Percentiles rank a stretch among this genome's conserved stretches.
These are phyloP conservation scores for Funneliformis mosseae DNA, from an alignment of 192 early-diverging fungal species.

Conservation along the genomic window DNA sequence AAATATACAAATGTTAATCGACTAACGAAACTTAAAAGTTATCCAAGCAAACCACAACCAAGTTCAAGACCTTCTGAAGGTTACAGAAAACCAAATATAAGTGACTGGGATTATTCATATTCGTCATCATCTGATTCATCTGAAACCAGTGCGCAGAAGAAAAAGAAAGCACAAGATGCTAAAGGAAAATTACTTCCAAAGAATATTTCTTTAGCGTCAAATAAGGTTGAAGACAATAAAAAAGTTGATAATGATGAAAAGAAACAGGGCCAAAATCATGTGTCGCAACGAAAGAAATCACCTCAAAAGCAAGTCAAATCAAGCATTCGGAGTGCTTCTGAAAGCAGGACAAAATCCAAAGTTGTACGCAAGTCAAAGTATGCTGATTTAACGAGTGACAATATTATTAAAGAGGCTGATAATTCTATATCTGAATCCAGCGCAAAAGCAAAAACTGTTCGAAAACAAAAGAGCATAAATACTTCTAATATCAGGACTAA, in stretches of 20 bases:
- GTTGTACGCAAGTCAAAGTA: neutral
- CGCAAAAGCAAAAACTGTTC: neutral
- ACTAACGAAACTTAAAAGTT: neutral
- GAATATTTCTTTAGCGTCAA: neutral
- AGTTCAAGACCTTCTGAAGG: neutral
- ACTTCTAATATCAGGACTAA: neutral
- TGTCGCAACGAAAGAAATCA: neutral
- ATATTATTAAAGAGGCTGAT: neutral
- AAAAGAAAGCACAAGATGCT: neutral
- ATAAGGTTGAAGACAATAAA: neutral
- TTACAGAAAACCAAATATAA: conserved; percentile 8
- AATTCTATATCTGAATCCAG: conserved; percentile 1
- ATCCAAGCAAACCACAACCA: neutral
- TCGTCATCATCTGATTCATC: neutral
- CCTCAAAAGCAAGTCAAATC: neutral
- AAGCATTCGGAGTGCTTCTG: neutral
- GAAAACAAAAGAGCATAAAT: neutral
- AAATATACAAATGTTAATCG: neutral
- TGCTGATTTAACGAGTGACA: neutral
- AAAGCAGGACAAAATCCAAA: neutral
- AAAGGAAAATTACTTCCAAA: neutral
- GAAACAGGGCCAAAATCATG: neutral
- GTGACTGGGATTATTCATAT: conserved; percentile 21
- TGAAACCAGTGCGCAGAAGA: neutral
- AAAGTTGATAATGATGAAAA: neutral